These are phyloP conservation scores for Cyclospora cayetanensis DNA, from an alignment of 169 alveolate species.

Conservation along the genomic window DNA sequence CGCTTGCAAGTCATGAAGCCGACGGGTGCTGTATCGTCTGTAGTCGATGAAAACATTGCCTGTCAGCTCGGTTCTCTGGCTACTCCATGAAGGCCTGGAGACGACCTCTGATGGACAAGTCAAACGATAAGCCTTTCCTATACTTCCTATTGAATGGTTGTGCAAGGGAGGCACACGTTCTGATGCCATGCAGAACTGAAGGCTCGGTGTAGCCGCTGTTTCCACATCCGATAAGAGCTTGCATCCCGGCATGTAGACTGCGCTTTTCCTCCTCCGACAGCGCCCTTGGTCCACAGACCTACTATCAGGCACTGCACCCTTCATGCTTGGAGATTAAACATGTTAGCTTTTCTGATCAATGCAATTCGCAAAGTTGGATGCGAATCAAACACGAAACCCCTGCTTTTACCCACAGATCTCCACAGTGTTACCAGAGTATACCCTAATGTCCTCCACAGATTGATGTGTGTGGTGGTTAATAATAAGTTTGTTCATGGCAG, in stretches of 20 bases:
- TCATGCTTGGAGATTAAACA: not conserved
- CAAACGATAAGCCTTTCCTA: not conserved
- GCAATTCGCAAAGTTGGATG: too few relatives aligned
- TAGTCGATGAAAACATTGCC: slow-evolving; percentile 55
- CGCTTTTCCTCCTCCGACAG: not conserved
- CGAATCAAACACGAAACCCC: too few relatives aligned
- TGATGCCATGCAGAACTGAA: slow-evolving; percentile 34
- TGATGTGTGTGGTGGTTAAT: too few relatives aligned
- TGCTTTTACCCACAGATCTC: too few relatives aligned
- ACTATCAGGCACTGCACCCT: not conserved
- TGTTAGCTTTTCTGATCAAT: too few relatives aligned
- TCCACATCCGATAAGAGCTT: slow-evolving; percentile 37
- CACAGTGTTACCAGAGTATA: too few relatives aligned
- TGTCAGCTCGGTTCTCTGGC: not conserved
- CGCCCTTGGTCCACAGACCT: not conserved
- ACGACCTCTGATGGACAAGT: not conserved
- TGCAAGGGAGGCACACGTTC: not conserved
- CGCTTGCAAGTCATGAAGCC: slow-evolving; percentile 16
- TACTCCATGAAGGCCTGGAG: not conserved
- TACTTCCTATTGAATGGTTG: not conserved
- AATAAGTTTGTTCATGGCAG: too few relatives aligned
- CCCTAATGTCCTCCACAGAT: too few relatives aligned
- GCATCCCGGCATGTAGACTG: not conserved
- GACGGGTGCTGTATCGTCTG: slow-evolving; percentile 40
- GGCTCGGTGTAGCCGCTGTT: slow-evolving; percentile 40